Evolutionary conservation across 495 filamentous ascomycete species (phyloP), one percentile per base, ranked within the genome.

Genomic region (Polyplosphaeria fusca): DNA sequence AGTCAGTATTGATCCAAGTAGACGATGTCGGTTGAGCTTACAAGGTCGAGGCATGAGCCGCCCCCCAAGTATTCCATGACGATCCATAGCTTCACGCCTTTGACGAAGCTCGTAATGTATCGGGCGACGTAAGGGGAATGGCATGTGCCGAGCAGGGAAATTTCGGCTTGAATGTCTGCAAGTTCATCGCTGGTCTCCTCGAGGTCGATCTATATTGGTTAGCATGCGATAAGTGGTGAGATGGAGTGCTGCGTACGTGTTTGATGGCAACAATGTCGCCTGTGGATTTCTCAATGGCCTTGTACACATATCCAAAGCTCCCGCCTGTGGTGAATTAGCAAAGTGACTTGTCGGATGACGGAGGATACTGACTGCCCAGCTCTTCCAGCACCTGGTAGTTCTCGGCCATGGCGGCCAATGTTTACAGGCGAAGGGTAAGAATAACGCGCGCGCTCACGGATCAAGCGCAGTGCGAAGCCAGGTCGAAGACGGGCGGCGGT

Each of bases 181-280:
- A 98, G 94, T 68, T 98, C 93, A 71, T 98, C 93, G 69, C 95
- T 93, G 71, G 87, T 95, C 38, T 91, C 94, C 70, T 98, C 93
- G 62, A 98, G 86, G 74, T 98, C 93, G 71, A 98, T 98, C 88
- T 96, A 45, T 7, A 16, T 23, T 12, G 13, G 43, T 51, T 20
- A 53, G 50, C 20, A 51, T 57, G 52, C 16, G 47, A 20, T 38
- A 14, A n/a, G n/a, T n/a, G n/a, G n/a, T n/a, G n/a, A n/a, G n/a
- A n/a, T n/a, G 25, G 44, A 25, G 40, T 12, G 45, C 25, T 13
- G 16, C 46, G 39, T 76, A 89, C 88, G 78, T 90, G 88, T 69
- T 95, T 95, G 67, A 96, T 88, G 4, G 91, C 91, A 46, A 96
- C 91, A 37, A 90, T 84, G 63, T 95, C 88, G 38, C 90, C 90